A percentile compares a stretch with the other conserved stretches of the same genome.
These are phyloP conservation scores for Metschnikowia amazonensis DNA, from an alignment of 805 yeast genomes.

Conservation along the genomic window DNA sequence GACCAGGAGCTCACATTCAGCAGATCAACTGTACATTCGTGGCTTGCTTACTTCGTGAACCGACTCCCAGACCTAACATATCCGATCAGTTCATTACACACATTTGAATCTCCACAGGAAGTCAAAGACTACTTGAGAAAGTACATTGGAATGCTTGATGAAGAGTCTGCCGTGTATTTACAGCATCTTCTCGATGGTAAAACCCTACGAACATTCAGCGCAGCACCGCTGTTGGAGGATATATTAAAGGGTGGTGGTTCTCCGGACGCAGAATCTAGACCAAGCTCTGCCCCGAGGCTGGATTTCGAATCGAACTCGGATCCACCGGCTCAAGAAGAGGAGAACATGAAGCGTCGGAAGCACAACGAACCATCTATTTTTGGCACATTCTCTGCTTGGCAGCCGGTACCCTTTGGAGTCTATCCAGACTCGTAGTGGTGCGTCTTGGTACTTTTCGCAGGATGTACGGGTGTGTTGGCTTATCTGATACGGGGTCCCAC, in stretches of 20 bases:
- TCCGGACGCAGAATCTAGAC: background rate
- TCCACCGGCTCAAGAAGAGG: background rate
- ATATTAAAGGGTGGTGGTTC: background rate
- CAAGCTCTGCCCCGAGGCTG: background rate
- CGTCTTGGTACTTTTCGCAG: background rate
- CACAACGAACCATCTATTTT: background rate
- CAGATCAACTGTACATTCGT: background rate
- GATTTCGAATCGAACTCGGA: background rate
- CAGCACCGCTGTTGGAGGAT: constrained; percentile 12
- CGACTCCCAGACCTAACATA: constrained; percentile 1
- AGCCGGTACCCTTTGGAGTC: constrained; percentile 3
- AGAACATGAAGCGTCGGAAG: background rate
- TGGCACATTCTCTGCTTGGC: constrained; percentile 2
- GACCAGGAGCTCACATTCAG: background rate
- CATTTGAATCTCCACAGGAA: constrained; percentile 2
- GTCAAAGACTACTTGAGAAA: background rate
- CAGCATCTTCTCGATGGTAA: background rate
- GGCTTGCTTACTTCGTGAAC: background rate
- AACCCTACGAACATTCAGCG: background rate
- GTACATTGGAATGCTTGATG: background rate
- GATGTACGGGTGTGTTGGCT: constrained; percentile 1
- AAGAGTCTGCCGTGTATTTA: background rate
- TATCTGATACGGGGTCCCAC: constrained; percentile 5
- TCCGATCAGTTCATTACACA: constrained; percentile 6
- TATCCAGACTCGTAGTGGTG: constrained; percentile 1